A percentile compares a stretch with the other conserved stretches of the same genome.
These are phyloP conservation scores for Daldinia decipiens DNA, from an alignment of 495 filamentous ascomycete species.

Conservation along the genomic window DNA sequence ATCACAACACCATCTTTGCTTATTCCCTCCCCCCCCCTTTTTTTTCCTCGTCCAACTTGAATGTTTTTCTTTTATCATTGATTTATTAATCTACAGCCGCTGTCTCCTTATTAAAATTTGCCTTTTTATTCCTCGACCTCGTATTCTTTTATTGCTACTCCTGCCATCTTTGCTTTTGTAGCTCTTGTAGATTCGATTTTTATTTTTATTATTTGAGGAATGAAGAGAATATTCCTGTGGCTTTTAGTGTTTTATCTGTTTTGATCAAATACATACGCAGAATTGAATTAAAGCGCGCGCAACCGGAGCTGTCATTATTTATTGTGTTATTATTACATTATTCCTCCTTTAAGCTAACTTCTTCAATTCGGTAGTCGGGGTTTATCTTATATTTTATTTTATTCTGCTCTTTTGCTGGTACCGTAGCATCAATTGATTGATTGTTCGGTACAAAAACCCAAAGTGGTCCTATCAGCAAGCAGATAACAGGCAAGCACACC, in stretches of 20 bases:
- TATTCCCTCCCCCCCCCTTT: slow-evolving; percentile 39
- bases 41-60: slow-evolving; percentile 28
- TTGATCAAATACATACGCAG: slow-evolving; percentile 19
- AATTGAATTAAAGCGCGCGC: slow-evolving; percentile 22
- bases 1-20: slow-evolving; percentile 31
- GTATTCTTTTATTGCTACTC: slow-evolving; percentile 22
- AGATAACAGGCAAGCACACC: slow-evolving; percentile 22
- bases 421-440: neutral
- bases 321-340: slow-evolving; percentile 10
- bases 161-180: slow-evolving; percentile 15
- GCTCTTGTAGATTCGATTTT: neutral
- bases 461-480: slow-evolving; percentile 26
- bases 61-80: slow-evolving; percentile 14
- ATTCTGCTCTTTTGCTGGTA: neutral
- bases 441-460: slow-evolving; percentile 17
- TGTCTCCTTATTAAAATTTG: slow-evolving; percentile 33
- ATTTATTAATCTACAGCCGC: slow-evolving; percentile 36
- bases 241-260: slow-evolving; percentile 41
- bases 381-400: neutral
- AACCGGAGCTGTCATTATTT: slow-evolving; percentile 9
- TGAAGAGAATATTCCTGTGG: slow-evolving; percentile 25
- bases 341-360: neutral
- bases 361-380: neutral
- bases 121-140: neutral
- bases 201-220: slow-evolving; percentile 12